Conservation (phyloP, 2,329 filamentous ascomycete genomes). For the Botrytis deweyae region DNA sequence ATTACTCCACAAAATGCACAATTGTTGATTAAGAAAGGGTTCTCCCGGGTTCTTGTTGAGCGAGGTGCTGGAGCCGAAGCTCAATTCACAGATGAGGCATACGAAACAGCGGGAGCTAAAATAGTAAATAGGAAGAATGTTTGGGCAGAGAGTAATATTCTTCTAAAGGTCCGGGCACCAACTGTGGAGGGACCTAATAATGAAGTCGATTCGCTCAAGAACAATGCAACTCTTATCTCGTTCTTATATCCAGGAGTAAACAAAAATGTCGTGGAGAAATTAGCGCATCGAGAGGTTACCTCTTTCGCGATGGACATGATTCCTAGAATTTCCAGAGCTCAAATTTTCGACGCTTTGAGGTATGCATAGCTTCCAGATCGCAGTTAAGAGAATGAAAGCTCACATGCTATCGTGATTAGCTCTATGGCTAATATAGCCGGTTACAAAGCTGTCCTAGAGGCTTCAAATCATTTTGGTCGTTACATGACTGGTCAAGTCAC, state of each 20-base stretch:
- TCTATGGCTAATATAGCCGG: slow-evolving; percentile 95
- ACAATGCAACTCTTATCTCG: slow-evolving; percentile 74
- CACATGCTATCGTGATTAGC: slow-evolving; percentile 44
- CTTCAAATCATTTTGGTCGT: slow-evolving; percentile 83
- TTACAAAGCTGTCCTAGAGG: slow-evolving; percentile 88
- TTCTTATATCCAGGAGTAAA: slow-evolving; percentile 84
- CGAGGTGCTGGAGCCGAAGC: slow-evolving; percentile 75
- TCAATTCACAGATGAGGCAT: slow-evolving; percentile 75
- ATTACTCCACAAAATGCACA: slow-evolving; percentile 82
- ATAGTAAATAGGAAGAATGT: slow-evolving; percentile 68
- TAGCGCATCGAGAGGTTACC: slow-evolving; percentile 70
- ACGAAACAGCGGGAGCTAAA: slow-evolving; percentile 74
- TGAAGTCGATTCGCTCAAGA: slow-evolving; percentile 67
- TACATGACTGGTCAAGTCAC: slow-evolving; percentile 89
- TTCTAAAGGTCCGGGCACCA: slow-evolving; percentile 81
- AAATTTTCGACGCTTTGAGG: slow-evolving; percentile 79
- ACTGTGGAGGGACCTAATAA: slow-evolving; percentile 55
- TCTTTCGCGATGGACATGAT: slow-evolving; percentile 92
- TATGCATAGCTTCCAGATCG: slow-evolving; percentile 20
- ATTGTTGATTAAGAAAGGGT: slow-evolving; percentile 82
- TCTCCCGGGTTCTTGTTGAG: slow-evolving; percentile 73
- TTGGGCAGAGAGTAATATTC: slow-evolving; percentile 73
- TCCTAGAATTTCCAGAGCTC: slow-evolving; percentile 82
- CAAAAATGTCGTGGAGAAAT: slow-evolving; percentile 68
- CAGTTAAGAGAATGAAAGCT: slow-evolving; percentile 19